Percentiles rank a stretch among this genome's conserved stretches.
phyloP scores from a whole-genome alignment of 2,329 filamentous ascomycete genomes.

The Sodiomyces alkalinus region DNA sequence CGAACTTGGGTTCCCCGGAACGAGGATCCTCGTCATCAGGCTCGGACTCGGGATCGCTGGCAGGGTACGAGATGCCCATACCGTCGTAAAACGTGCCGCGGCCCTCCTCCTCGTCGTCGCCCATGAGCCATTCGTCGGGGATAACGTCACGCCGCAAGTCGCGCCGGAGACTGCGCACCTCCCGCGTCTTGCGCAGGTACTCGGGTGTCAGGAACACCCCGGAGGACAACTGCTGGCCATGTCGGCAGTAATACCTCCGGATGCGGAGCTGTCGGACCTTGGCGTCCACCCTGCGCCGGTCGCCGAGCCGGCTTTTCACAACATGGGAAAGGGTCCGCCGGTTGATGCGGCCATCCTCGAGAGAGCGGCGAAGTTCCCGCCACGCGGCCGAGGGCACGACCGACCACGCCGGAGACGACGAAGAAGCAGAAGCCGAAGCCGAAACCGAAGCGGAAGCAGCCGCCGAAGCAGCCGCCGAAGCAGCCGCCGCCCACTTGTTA shows the following conservation, averaged over 20 bases:
- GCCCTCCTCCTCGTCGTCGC: constrained; percentile 1
- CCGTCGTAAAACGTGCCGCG: constrained; percentile 1
- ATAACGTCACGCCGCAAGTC: constrained; percentile 1
- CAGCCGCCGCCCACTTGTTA: constrained; percentile 5
- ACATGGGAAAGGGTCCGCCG: constrained; percentile 1
- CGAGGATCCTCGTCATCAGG: neutral
- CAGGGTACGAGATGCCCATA: neutral
- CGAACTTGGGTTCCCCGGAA: too few species aligned
- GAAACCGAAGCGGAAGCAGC: too few species aligned
- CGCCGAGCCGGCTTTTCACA: constrained; percentile 1
- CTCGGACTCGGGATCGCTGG: constrained; percentile 2
- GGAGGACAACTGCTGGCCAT: neutral
- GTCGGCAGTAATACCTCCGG: constrained; percentile 1
- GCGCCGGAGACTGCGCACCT: constrained; percentile 1
- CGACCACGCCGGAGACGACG: too few species aligned
- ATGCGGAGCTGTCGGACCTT: constrained; percentile 2
- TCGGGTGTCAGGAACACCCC: constrained; percentile 1
- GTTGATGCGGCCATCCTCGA: constrained; percentile 1
- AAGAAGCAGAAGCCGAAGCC: too few species aligned
- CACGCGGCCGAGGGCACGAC: neutral
- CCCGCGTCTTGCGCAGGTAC: constrained; percentile 1
- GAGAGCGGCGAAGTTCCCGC: neutral
- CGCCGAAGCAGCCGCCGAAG: too few species aligned
- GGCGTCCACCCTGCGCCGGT: neutral
- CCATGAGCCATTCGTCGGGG: constrained; percentile 3